These are phyloP conservation scores for Saccharomycopsis microspora DNA, from an alignment of 805 yeast species.

Conservation along the genomic window DNA sequence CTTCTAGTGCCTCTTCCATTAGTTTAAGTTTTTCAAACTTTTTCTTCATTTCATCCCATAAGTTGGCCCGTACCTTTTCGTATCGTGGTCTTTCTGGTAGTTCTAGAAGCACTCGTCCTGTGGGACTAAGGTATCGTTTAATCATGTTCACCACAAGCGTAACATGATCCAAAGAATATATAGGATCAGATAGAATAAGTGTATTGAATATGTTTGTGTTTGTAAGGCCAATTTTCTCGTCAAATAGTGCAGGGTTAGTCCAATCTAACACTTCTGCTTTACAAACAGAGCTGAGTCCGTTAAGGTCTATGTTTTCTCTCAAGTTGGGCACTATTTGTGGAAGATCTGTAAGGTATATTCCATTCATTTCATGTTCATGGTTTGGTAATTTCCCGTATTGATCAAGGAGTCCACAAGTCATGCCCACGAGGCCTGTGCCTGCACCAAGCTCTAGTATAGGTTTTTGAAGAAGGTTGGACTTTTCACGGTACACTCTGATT, in stretches of 20 bases:
- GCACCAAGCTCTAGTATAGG: constrained; percentile 73
- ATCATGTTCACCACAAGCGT: constrained; percentile 56
- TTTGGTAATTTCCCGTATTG: constrained; percentile 7
- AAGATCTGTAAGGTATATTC: constrained; percentile 59
- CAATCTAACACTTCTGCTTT: constrained; percentile 61
- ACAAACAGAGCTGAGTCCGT: constrained; percentile 24
- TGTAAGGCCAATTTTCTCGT: constrained; percentile 17
- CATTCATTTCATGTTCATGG: constrained; percentile 21
- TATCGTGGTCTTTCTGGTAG: constrained; percentile 64
- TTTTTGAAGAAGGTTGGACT: neutral
- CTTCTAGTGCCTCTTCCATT: constrained; percentile 32
- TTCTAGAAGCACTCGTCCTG: constrained; percentile 42
- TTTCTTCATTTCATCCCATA: constrained; percentile 44
- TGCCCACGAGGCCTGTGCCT: constrained; percentile 90
- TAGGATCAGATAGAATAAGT: constrained; percentile 75
- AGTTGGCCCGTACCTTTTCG: constrained; percentile 46
- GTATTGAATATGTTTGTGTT: constrained; percentile 32
- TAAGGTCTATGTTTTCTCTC: constrained; percentile 42
- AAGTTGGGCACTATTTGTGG: constrained; percentile 68
- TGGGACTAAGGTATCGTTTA: constrained; percentile 28
- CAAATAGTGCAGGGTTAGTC: constrained; percentile 44
- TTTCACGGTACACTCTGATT: constrained; percentile 21
- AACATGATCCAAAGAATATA: constrained; percentile 79
- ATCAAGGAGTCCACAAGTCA: constrained; percentile 34
- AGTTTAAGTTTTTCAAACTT: constrained; percentile 21